Conservation (phyloP, 1,284 basidiomycete genomes). For the Cerioporus squamosus region DNA sequence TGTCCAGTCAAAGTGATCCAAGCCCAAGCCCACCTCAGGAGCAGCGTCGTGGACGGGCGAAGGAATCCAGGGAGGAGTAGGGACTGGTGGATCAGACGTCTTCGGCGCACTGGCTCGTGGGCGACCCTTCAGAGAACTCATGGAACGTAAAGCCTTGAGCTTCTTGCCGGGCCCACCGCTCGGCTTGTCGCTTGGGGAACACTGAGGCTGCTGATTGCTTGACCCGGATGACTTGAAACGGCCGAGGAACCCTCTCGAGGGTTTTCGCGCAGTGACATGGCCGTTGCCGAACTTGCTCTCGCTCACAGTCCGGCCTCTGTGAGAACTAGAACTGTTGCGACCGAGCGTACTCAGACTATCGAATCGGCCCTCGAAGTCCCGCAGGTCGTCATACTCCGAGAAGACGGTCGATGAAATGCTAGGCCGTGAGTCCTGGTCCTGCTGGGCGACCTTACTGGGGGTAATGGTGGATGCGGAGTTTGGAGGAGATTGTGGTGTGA, state of each 20-base stretch:
- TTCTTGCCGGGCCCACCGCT: conserved; percentile 48
- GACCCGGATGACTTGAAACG: conserved; percentile 52
- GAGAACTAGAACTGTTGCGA: conserved; percentile 38
- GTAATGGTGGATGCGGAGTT: conserved; percentile 20
- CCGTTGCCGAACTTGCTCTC: conserved; percentile 35
- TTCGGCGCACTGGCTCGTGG: conserved; percentile 34
- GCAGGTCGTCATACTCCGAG: conserved; percentile 84
- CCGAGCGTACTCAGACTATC: conserved; percentile 77
- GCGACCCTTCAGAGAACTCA: conserved; percentile 74
- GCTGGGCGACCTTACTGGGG: conserved; percentile 5
- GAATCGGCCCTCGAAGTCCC: conserved; percentile 83
- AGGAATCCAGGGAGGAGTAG: conserved; percentile 49
- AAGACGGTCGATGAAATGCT: conserved; percentile 54
- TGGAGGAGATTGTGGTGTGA: conserved; percentile 11
- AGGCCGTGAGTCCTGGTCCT: conserved; percentile 38
- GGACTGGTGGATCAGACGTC: conserved; percentile 23
- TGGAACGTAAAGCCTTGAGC: conserved; percentile 75
- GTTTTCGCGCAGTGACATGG: conserved; percentile 51
- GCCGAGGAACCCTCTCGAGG: conserved; percentile 67
- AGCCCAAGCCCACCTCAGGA: conserved; percentile 62
- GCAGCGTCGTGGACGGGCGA: conserved; percentile 40
- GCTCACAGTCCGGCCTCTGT: conserved; percentile 37
- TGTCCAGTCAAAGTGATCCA: conserved; percentile 61
- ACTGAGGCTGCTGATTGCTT: conserved; percentile 42
- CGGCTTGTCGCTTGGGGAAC: conserved; percentile 42